Conservation (phyloP, 176 grass and related monocot genomes). For the Zoysia pacifica region DNA sequence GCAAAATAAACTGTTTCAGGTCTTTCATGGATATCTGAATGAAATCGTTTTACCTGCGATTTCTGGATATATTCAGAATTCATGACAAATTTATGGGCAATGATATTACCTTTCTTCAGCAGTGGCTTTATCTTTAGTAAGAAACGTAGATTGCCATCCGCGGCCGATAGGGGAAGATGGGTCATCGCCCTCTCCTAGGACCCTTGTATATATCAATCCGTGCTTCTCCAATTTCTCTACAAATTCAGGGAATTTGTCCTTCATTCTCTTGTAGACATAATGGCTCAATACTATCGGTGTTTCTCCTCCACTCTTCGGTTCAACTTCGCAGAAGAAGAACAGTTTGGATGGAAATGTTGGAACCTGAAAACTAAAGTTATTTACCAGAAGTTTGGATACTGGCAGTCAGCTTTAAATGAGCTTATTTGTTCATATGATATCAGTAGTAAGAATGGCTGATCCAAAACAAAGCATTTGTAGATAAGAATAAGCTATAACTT, state of each 20-base stretch:
- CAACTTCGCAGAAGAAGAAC: conserved; percentile 95
- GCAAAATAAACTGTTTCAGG: background rate
- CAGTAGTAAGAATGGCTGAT: background rate
- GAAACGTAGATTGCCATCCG: conserved; percentile 94
- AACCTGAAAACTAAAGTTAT: conserved; percentile 45
- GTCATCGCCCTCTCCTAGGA: conserved; percentile 84
- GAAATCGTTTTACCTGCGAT: background rate
- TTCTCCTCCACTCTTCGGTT: conserved; percentile 71
- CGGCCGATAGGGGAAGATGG: conserved; percentile 94
- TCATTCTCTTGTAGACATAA: conserved; percentile 74
- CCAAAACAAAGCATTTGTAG: background rate
- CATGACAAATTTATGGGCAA: background rate
- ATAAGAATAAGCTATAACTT: background rate
- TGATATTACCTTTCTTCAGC: conserved; percentile 71
- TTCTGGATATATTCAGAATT: background rate
- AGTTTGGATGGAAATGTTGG: conserved; percentile 78
- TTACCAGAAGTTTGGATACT: background rate
- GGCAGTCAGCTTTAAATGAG: background rate
- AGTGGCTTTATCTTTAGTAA: conserved; percentile 68
- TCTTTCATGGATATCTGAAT: background rate
- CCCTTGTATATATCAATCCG: conserved; percentile 71
- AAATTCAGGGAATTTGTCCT: conserved; percentile 61
- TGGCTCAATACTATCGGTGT: conserved; percentile 89
- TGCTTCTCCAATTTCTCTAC: conserved; percentile 79
- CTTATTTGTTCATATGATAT: background rate